Evolutionary conservation across 805 yeast genomes (phyloP), one percentile per base, ranked within the genome.

Genomic region (Yamadazyma paraphyllophila): DNA sequence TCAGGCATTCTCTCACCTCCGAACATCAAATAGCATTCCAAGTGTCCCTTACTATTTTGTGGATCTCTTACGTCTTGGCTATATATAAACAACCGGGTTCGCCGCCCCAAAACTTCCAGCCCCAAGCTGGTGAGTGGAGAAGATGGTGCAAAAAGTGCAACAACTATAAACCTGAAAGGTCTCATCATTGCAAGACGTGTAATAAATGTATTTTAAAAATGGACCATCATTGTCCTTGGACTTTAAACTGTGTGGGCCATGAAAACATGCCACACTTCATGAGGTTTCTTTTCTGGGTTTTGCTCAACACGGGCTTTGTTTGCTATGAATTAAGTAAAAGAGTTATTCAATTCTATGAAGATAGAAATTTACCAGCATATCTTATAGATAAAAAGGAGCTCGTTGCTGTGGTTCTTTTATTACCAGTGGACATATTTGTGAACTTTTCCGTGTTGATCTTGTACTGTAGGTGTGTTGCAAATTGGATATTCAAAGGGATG

Each of bases 211-310:
- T 90, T n/a, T 61, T 90, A 46, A 78, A 80, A 59, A 91, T 90
- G 97, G 97, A 90, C 62, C 97, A 90, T 61, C 97, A 90, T 66
- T 73, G 85, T 60, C 96, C 97, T 0, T 91, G 97, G 97, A 88
- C 96, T 0, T 78, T 80, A 62, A 91, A 88, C 59, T 91, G 97
- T 59, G 92, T 91, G 15, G 97, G 97, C 0, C 81, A 80, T 59
- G 62, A 64, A 0, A 91, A 91, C 58, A 71, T 80, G 61, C 88
- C 96, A 0, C 91, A 88, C 60, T 91, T 91, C 60, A 56, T 86
- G 50, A 69, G 97, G 44, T 91, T 91, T 59, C 57, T 91, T 30
- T 55, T 74, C 9, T 83, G 90, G 86, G 83, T 87, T 1, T 61
- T 78, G 15, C 57, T 74, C 29, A 69, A 82, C 1, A 74, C 84